Evolutionary conservation across 192 early-diverging fungal species (phyloP), one percentile per base, ranked within the genome.

Genomic region (Pilaira anomala): DNA sequence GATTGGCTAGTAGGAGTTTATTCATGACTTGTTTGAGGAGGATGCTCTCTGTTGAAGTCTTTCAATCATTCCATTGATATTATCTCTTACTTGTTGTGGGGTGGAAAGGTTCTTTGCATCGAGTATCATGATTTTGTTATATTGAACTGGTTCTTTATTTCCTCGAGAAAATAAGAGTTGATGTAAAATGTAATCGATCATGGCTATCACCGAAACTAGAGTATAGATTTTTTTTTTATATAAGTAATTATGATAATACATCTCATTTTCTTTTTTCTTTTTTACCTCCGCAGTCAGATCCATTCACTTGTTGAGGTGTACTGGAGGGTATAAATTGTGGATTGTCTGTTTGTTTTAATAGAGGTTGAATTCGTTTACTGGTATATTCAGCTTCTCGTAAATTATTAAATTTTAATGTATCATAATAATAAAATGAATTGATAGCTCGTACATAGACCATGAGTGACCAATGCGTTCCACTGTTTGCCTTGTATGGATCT

Each of bases 11-110:
- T 21, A 49, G 12, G 19, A 1, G 33, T 36, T 8, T 55, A 19
- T 16, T 29, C 30, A 30, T 30, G 28, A 55, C 30, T 55, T 18
- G 26, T 18, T 29, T 18, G 18, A 19, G 21, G 24, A 11, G 76
- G n/a, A n/a, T 83, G n/a, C 75, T 94, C 16, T 26, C 29, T 53
- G 25, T 3, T 12, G 7, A 36, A 57, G 55, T 41, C 21, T 7
- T 41, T 58, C 11, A 16, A 58, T 58, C 36, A 58, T 58, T 13
- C 21, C 40, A 22, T 9, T 58, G 18, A 58, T n/a, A 22, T 22
- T 58, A 14, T 58, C 7, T 36, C 56, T n/a, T 58, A 58, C 56
- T 58, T 58, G 39, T 21, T 58, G 6, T 4, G 56, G 56, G 8
- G 22, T 24, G 2, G 5, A 26, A 3, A 58, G 0, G 2, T 42